Evolutionary conservation across 495 filamentous ascomycete species (phyloP).

Genomic region (Penicillium parvum): DNA sequence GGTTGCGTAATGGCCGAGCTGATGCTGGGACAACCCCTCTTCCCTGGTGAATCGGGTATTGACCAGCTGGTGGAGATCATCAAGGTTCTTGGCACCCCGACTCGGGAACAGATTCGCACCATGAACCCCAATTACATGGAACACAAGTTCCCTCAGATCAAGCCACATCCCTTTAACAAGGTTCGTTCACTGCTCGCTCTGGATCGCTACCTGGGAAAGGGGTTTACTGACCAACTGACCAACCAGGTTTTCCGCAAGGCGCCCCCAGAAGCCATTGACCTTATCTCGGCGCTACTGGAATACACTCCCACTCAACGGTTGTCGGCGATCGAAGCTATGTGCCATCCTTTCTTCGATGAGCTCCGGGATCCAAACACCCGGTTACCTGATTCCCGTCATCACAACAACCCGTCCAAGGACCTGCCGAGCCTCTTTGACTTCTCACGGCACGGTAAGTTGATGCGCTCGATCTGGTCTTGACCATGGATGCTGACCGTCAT

Average conservation of each 20-base stretch:
- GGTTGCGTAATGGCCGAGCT: conserved; percentile 99
- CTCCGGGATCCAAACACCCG: conserved; percentile 81
- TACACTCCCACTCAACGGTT: conserved; percentile 96
- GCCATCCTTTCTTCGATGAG: conserved; percentile 98
- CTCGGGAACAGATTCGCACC: conserved; percentile 96
- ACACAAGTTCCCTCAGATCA: conserved; percentile 99
- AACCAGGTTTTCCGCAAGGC: conserved; percentile 89
- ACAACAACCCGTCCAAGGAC: conserved; percentile 69
- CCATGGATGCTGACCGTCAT: not conserved
- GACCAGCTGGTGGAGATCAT: conserved; percentile 99
- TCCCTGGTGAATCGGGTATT: conserved; percentile 98
- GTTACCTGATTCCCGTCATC: conserved; percentile 90
- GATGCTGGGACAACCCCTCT: conserved; percentile 97
- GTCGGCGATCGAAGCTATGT: conserved; percentile 93
- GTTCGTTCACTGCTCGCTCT: too few species aligned
- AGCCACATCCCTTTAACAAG: conserved; percentile 98
- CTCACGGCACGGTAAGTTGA: conserved; percentile 76
- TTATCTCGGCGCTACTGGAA: conserved; percentile 89
- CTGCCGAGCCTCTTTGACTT: conserved; percentile 90
- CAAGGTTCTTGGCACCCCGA: conserved; percentile 96
- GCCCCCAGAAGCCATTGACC: conserved; percentile 83
- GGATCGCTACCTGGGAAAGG: too few species aligned
- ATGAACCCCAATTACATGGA: conserved; percentile 99
- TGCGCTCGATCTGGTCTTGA: not conserved
- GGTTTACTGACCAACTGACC: conserved; percentile 21